phyloP scores from a whole-genome alignment of 768 basidiomycete genomes.

The Ramaria rubella region DNA sequence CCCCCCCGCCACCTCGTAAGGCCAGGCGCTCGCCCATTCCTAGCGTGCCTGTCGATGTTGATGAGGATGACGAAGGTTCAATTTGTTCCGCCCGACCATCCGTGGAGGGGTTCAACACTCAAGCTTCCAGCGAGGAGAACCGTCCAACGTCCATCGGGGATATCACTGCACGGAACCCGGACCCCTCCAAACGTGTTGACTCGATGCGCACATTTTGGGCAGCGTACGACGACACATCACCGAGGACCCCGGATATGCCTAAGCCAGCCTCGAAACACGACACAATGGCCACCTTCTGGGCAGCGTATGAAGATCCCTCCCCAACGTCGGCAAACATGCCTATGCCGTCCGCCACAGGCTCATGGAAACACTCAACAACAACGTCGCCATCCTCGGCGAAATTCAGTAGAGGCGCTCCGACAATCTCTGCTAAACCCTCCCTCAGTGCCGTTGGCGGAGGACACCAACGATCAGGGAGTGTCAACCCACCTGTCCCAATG shows the following conservation, averaged over 20 bases:
- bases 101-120: neutral
- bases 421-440: neutral
- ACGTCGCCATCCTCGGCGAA: neutral
- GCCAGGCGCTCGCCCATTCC: neutral
- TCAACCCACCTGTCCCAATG: neutral
- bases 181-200: neutral
- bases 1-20: slow-evolving; percentile 2
- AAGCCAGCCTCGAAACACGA: neutral
- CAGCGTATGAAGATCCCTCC: neutral
- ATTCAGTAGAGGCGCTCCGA: neutral
- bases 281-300: neutral
- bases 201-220: slow-evolving; percentile 6
- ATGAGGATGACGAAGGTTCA: slow-evolving; percentile 1
- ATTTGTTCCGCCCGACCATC: neutral
- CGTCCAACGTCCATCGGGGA: neutral
- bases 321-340: neutral
- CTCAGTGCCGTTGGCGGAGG: neutral
- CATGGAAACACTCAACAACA: neutral
- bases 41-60: slow-evolving; percentile 2
- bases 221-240: neutral
- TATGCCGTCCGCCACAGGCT: neutral
- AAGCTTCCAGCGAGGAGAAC: neutral
- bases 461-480: neutral
- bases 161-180: neutral
- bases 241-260: neutral